phyloP scores from a whole-genome alignment of 225 moss, liverwort and hornwort genomes.

The Physcomitrium patens region DNA sequence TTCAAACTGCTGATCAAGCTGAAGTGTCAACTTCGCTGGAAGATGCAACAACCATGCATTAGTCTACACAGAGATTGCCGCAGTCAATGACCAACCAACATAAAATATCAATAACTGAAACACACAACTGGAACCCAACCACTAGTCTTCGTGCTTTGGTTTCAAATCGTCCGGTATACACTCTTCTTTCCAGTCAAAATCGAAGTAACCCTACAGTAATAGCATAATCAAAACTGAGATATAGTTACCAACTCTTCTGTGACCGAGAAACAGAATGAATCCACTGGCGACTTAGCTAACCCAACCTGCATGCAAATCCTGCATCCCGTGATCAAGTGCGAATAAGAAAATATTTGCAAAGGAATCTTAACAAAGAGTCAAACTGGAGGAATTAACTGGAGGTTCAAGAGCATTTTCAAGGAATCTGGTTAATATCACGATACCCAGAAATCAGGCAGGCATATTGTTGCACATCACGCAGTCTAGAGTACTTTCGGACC shows the following conservation, averaged over 20 bases:
- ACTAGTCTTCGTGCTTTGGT: not conserved
- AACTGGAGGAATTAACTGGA: slow-evolving; percentile 24
- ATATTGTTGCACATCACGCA: slow-evolving; percentile 10
- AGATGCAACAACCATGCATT: slow-evolving; percentile 21
- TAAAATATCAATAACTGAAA: slow-evolving; percentile 18
- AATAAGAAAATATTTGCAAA: not conserved
- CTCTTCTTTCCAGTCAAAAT: not conserved
- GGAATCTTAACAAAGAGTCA: slow-evolving; percentile 23
- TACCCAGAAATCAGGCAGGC: slow-evolving; percentile 28
- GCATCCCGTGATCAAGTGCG: not conserved
- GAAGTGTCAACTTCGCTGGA: slow-evolving; percentile 20
- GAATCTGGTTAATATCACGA: not conserved
- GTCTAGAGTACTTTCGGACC: slow-evolving; percentile 11
- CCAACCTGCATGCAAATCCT: slow-evolving; percentile 12
- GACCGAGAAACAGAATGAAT: not conserved
- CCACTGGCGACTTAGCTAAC: slow-evolving; percentile 3
- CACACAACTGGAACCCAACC: slow-evolving; percentile 27
- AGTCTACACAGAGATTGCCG: too few relatives aligned
- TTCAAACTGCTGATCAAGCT: slow-evolving; percentile 20
- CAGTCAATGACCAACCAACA: slow-evolving; percentile 14
- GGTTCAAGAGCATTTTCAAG: slow-evolving; percentile 27
- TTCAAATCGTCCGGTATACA: slow-evolving; percentile 2
- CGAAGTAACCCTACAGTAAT: too few relatives aligned
- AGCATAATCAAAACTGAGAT: too few relatives aligned
- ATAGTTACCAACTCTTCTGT: too few relatives aligned